Percentiles rank a stretch among this genome's conserved stretches.
Conservation (phyloP, 495 filamentous ascomycete species). For the Viridothelium virens region DNA sequence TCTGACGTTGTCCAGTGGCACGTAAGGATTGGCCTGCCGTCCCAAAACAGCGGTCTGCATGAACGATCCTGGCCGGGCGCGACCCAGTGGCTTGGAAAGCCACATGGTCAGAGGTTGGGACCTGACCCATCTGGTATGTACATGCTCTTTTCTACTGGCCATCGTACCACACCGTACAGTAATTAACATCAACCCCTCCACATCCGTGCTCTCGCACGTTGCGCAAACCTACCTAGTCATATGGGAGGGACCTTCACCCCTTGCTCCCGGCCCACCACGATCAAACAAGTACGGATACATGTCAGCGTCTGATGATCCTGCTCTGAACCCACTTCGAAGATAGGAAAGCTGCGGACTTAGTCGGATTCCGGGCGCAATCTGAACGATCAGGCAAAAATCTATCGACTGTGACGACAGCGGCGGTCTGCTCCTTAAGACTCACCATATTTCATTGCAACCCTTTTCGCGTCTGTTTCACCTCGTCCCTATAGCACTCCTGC, state of each 20-base stretch:
- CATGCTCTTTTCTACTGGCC: too few relatives aligned
- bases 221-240: background rate
- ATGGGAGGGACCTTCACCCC: too few relatives aligned
- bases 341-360: background rate
- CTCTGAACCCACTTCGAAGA: too few relatives aligned
- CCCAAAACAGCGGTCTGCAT: constrained; percentile 10
- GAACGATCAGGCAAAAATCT: background rate
- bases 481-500: background rate
- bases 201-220: background rate
- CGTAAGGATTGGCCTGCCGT: background rate
- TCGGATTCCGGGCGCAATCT: background rate
- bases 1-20: background rate
- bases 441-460: background rate
- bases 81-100: background rate
- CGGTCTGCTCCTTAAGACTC: too few relatives aligned
- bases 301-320: background rate
- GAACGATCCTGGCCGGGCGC: background rate
- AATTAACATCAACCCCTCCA: background rate
- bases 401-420: background rate
- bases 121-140: too few relatives aligned
- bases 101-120: constrained; percentile 2
- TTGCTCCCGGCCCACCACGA: background rate
- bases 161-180: too few relatives aligned
- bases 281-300: background rate
- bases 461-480: constrained; percentile 1